Conservation (phyloP, 176 grass and related monocot genomes). For the Bolboschoenus planiculmis region DNA sequence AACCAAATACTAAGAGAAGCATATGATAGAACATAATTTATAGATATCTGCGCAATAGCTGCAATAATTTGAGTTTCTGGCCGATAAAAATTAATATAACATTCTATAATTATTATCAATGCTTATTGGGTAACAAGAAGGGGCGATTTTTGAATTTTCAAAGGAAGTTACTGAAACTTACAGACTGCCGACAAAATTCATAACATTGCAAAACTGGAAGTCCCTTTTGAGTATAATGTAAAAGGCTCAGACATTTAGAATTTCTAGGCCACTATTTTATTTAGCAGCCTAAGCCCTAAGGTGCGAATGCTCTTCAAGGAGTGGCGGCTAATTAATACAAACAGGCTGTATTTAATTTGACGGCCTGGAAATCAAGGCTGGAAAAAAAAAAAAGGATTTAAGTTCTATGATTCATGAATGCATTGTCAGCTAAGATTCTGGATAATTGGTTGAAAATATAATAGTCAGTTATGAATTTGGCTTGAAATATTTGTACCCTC, state of each 20-base stretch:
- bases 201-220: background rate
- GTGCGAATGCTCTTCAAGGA: background rate
- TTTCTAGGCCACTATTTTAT: background rate
- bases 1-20: constrained; percentile 1
- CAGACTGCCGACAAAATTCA: background rate
- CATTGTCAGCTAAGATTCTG: background rate
- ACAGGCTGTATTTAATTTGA: background rate
- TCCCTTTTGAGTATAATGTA: background rate
- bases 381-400: background rate
- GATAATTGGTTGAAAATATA: background rate
- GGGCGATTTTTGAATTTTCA: background rate
- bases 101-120: background rate
- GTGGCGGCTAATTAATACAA: background rate
- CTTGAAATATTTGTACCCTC: background rate
- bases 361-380: background rate
- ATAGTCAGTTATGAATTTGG: background rate
- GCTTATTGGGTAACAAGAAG: background rate
- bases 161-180: background rate
- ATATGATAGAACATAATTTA: background rate
- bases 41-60: background rate
- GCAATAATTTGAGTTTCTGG: background rate
- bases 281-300: background rate
- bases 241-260: background rate
- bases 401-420: background rate
- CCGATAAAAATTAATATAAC: background rate